These are phyloP conservation scores for Diaporthe citrichinensis DNA, from an alignment of 2,329 filamentous ascomycete genomes.

Conservation along the genomic window DNA sequence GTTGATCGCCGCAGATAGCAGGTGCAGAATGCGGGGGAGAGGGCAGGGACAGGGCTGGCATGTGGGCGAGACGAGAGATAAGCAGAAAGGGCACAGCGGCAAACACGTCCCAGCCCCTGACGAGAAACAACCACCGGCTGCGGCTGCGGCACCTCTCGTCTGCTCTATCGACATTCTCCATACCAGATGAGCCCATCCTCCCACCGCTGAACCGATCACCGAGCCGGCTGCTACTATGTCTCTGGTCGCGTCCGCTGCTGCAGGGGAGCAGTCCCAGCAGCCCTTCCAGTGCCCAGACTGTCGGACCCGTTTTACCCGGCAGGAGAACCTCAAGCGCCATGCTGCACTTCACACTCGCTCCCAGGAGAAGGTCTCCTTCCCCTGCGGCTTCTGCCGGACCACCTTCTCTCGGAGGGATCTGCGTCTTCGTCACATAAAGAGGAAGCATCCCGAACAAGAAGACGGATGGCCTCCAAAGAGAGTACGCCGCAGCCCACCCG, in stretches of 20 bases:
- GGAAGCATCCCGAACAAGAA: conserved; percentile 53
- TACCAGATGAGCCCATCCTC: conserved; percentile 17
- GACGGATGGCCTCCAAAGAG: conserved; percentile 33
- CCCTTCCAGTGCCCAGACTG: conserved; percentile 58
- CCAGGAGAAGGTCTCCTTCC: conserved; percentile 47
- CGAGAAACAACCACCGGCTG: conserved; percentile 5
- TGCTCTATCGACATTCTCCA: conserved; percentile 26
- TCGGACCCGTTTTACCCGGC: conserved; percentile 54
- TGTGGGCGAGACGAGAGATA: conserved; percentile 3
- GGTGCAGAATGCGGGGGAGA: conserved; percentile 29
- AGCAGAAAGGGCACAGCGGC: conserved; percentile 12
- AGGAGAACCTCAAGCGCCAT: conserved; percentile 59
- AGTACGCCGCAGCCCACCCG: conserved; percentile 16
- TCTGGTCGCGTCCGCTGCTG: conserved; percentile 8
- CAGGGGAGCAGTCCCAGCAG: conserved; percentile 45
- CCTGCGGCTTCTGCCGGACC: conserved; percentile 54
- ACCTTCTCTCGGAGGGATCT: conserved; percentile 58
- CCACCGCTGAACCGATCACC: conserved; percentile 16
- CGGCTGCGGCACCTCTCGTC: conserved; percentile 15
- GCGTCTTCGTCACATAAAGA: conserved; percentile 57
- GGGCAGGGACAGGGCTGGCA: conserved; percentile 8
- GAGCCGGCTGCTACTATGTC: conserved; percentile 34
- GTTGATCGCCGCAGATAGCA: conserved; percentile 16
- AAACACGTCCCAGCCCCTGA: conserved; percentile 16
- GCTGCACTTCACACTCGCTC: conserved; percentile 54